phyloP scores from a whole-genome alignment of 2,329 filamentous ascomycete species.

The Neocucurbitaria cava region DNA sequence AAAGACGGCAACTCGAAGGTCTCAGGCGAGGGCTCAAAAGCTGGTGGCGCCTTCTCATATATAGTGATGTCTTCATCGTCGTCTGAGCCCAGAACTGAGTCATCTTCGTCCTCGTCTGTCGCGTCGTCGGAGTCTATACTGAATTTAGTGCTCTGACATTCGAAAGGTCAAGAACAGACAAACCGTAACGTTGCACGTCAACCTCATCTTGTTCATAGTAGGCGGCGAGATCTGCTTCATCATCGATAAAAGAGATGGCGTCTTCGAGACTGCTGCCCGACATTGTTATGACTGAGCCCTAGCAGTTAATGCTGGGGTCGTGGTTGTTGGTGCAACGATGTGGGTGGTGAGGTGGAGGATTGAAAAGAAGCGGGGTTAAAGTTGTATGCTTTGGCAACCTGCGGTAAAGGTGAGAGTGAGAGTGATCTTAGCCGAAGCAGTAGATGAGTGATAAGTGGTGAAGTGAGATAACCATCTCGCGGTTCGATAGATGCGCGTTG shows the following conservation, averaged over 20 bases:
- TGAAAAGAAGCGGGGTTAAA: background rate
- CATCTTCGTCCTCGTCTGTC: background rate
- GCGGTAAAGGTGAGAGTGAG: background rate
- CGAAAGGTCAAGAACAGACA: background rate
- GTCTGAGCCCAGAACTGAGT: background rate
- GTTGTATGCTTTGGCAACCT: background rate
- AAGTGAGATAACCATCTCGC: background rate
- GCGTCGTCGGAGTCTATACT: background rate
- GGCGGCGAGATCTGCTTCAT: background rate
- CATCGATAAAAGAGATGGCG: slow-evolving; percentile 5
- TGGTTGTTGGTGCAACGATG: background rate
- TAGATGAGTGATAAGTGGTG: background rate
- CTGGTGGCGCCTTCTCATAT: background rate
- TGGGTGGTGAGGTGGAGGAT: background rate
- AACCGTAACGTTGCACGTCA: slow-evolving; percentile 10
- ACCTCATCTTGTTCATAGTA: slow-evolving; percentile 6
- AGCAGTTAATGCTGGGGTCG: background rate
- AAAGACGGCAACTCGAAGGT: background rate
- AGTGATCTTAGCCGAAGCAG: background rate
- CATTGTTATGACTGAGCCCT: background rate
- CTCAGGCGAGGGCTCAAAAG: background rate
- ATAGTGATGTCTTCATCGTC: background rate
- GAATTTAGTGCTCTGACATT: background rate
- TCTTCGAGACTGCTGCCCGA: slow-evolving; percentile 2
- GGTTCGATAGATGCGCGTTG: background rate